Evolutionary conservation across 73 alveolate genomes (phyloP).

Genomic region (Loxodes magnus): DNA sequence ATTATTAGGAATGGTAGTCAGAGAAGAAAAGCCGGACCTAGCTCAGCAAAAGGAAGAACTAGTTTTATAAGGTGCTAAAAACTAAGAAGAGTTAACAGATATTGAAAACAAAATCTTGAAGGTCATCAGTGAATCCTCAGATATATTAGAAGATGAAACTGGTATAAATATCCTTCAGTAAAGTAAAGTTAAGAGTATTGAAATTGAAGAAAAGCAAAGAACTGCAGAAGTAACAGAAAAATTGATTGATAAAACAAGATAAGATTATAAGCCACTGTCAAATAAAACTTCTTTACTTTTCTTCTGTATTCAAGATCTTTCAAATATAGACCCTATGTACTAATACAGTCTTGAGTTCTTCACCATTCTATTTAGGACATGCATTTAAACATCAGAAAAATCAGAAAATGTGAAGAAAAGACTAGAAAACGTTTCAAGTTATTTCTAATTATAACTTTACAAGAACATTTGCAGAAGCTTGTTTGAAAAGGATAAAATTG

Average conservation of each 20-base stretch:
- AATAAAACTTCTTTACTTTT: conserved; percentile 90
- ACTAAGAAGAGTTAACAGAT: conserved; percentile 82
- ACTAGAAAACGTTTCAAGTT: conserved; percentile 70
- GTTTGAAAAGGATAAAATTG: conserved; percentile 96
- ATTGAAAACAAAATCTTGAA: conserved; percentile 87
- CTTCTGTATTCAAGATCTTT: conserved; percentile 96
- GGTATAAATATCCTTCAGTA: conserved; percentile 90
- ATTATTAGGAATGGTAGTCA: conserved; percentile 90
- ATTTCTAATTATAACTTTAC: conserved; percentile 62
- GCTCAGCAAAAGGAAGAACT: conserved; percentile 95
- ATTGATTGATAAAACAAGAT: conserved; percentile 93
- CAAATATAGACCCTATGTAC: conserved; percentile 98
- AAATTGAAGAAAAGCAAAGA: conserved; percentile 87
- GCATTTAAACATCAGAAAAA: conserved; percentile 76
- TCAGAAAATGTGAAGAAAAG: conserved; percentile 84
- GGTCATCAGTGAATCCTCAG: conserved; percentile 71
- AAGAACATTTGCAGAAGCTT: conserved; percentile 65
- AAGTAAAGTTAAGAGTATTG: conserved; percentile 85
- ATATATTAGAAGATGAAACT: conserved; percentile 90
- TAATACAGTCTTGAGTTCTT: conserved; percentile 95
- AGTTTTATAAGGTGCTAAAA: conserved; percentile 90
- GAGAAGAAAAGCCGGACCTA: conserved; percentile 98
- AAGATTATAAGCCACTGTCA: conserved; percentile 94
- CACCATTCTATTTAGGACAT: conserved; percentile 70
- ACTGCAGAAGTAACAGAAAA: conserved; percentile 94